phyloP scores from a whole-genome alignment of 2,329 filamentous ascomycete species.

The Botryotinia narcissicola region DNA sequence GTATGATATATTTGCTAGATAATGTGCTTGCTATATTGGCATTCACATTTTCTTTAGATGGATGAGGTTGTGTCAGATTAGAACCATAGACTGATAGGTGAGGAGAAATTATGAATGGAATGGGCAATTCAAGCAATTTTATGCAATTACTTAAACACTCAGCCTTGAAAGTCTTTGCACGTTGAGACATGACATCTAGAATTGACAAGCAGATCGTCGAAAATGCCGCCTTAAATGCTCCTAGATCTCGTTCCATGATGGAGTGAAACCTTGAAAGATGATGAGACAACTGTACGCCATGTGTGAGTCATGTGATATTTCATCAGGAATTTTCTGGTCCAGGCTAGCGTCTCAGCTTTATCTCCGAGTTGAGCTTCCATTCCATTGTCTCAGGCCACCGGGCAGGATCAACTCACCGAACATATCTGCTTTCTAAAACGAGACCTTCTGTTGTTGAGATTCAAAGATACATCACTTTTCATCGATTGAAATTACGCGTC shows the following conservation, averaged over 20 bases:
- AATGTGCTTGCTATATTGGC: background rate
- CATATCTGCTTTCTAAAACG: background rate
- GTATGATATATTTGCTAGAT: slow-evolving; percentile 4
- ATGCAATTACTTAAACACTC: background rate
- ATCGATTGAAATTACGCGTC: background rate
- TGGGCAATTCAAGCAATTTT: background rate
- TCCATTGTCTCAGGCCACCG: background rate
- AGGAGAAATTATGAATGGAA: background rate
- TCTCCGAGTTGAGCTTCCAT: background rate
- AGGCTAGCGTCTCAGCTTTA: background rate
- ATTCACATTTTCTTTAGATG: background rate
- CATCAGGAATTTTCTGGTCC: background rate
- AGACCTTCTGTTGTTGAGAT: background rate
- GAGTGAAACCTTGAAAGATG: background rate
- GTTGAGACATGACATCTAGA: background rate
- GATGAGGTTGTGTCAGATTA: background rate
- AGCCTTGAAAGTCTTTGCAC: background rate
- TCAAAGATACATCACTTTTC: background rate
- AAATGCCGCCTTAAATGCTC: background rate
- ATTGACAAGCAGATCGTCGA: background rate
- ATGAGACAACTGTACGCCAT: too few relatives aligned
- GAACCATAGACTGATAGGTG: background rate
- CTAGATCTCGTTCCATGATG: background rate
- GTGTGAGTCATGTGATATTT: background rate
- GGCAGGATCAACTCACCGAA: background rate